Evolutionary conservation across 1,284 basidiomycete species (phyloP), one percentile per base, ranked within the genome.

Genomic region (Tetrapyrgos nigripes): DNA sequence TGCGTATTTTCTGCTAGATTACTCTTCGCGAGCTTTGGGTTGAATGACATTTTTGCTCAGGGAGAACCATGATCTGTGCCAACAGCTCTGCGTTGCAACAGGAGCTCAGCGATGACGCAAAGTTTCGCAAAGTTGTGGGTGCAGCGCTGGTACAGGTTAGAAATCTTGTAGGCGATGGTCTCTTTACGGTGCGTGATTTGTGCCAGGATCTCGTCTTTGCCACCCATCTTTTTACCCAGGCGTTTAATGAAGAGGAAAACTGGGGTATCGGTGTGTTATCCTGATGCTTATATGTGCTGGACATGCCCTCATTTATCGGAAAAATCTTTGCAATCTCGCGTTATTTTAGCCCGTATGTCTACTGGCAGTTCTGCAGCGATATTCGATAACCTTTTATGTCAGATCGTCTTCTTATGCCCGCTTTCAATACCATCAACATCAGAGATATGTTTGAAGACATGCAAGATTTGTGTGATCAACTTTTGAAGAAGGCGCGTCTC

Each of bases 381-480:
- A n/a, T n/a, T 45, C 14, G n/a, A 24, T 48, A 11, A 29, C n/a
- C n/a, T n/a, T 21, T 13, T 9, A 11, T 10, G 9, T 17, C 35
- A 78, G 82, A 85, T 68, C 80, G 82, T 31, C 72, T 85, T 40
- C 76, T 85, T 21, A 79, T 83, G 72, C 83, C 83, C 10, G 79
- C 80, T 2, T 85, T 85, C 67, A 79, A 81, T 26, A 78, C 79
- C 0, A 65, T 76, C 10, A 73, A 76, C 2, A 78, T 84, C 58
- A 75, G 73, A 44, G 74, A 73, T 58, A 84, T 84, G 83, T 80
- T 82, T 66, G 74, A 75, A 50, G 77, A 78, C 62, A 82, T 84
- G 83, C 66, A 74, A 26, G 83, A 84, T 59, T 77, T 84, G 48
- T 72, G 73, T 17, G 69, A 73, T 33, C 83, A 85, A 64, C 75